phyloP scores from a whole-genome alignment of 352 stramenopile species.

The Pythium sukuiense region DNA sequence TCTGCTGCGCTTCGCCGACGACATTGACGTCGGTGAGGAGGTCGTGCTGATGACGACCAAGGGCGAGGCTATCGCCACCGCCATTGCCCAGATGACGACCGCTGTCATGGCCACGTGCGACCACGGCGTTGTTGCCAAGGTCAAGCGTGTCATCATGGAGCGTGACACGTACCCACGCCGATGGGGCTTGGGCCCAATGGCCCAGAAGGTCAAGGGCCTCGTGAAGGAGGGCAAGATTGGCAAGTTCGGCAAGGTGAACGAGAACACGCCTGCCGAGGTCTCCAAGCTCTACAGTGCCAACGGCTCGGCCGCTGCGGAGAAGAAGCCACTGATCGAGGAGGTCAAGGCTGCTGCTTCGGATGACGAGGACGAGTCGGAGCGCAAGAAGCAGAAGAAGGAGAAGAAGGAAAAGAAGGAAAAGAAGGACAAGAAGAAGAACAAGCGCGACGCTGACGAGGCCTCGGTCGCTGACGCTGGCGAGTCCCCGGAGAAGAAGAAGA shows the following conservation, averaged over 20 bases:
- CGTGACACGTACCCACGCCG: slow-evolving; percentile 98
- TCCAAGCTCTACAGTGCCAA: slow-evolving; percentile 73
- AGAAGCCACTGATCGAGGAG: slow-evolving; percentile 67
- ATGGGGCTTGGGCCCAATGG: slow-evolving; percentile 99
- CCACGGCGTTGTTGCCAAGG: slow-evolving; percentile 99
- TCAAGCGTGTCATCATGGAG: slow-evolving; percentile 99
- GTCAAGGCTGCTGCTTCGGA: slow-evolving; percentile 31
- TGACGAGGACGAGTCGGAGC: slow-evolving; percentile 44
- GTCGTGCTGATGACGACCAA: slow-evolving; percentile 99
- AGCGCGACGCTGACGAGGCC: slow-evolving; percentile 60
- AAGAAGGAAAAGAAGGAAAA: slow-evolving; percentile 63
- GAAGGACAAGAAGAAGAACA: slow-evolving; percentile 75
- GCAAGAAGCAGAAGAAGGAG: slow-evolving; percentile 60
- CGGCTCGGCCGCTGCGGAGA: slow-evolving; percentile 27
- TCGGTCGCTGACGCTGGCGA: slow-evolving; percentile 46
- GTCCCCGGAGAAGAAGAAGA: slow-evolving; percentile 85
- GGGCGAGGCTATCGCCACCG: slow-evolving; percentile 98
- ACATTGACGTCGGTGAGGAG: slow-evolving; percentile 99
- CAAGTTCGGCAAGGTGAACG: slow-evolving; percentile 90
- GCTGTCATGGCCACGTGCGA: slow-evolving; percentile 99
- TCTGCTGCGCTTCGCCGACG: slow-evolving; percentile 98
- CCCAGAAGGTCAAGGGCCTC: slow-evolving; percentile 98
- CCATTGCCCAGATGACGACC: slow-evolving; percentile 99
- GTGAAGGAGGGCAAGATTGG: slow-evolving; percentile 93
- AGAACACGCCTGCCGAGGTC: slow-evolving; percentile 78